A percentile compares a stretch with the other conserved stretches of the same genome.
phyloP scores from a whole-genome alignment of 495 filamentous ascomycete genomes.

The Massariosphaeria phaeospora region DNA sequence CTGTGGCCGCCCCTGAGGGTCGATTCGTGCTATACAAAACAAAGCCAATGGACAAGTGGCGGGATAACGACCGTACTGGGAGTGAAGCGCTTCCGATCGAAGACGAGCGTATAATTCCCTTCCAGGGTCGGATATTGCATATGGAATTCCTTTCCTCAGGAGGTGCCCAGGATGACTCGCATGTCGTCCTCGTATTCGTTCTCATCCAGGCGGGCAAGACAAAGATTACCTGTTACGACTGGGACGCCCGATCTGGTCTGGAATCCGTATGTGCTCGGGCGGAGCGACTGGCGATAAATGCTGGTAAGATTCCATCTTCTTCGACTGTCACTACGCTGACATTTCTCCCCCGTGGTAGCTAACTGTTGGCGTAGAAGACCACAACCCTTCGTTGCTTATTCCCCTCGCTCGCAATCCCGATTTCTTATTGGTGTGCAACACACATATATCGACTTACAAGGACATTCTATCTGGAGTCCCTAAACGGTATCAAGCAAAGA shows the following conservation, averaged over 20 bases:
- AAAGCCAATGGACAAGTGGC: conserved; percentile 42
- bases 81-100: conserved; percentile 19
- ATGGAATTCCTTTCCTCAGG: conserved; percentile 82
- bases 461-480: conserved; percentile 23
- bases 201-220: conserved; percentile 56
- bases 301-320: conserved; percentile 1
- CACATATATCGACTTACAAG: conserved; percentile 12
- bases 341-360: neutral
- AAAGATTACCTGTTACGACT: conserved; percentile 67
- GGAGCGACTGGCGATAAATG: conserved; percentile 9
- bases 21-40: conserved; percentile 60
- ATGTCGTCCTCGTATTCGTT: conserved; percentile 72
- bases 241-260: conserved; percentile 51
- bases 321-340: neutral
- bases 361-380: conserved; percentile 16
- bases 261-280: neutral
- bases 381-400: conserved; percentile 24
- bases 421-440: conserved; percentile 23
- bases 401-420: conserved; percentile 23
- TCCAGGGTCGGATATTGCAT: conserved; percentile 72
- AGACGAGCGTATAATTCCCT: conserved; percentile 52
- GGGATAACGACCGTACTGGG: neutral
- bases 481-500: neutral
- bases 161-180: conserved; percentile 50
- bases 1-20: conserved; percentile 56